Conservation (phyloP, 202 grass and related monocot species). For the Cymbopogon flexuosus region DNA sequence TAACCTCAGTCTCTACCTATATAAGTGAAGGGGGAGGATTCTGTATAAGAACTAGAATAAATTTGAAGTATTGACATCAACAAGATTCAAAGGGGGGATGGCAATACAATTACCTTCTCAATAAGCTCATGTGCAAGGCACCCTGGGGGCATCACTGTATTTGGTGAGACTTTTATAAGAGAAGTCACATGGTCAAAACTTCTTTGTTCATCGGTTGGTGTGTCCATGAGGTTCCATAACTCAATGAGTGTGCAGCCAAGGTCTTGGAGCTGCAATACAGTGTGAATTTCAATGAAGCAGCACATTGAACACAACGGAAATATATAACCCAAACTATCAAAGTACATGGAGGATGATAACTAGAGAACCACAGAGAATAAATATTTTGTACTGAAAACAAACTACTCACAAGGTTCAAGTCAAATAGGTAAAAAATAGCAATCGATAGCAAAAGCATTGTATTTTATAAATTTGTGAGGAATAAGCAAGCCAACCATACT, state of each 20-base stretch:
- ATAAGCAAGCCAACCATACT: not conserved
- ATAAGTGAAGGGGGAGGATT: slow-evolving; percentile 17
- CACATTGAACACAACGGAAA: not conserved
- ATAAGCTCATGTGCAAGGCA: slow-evolving; percentile 60
- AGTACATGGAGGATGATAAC: not conserved
- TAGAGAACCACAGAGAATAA: not conserved
- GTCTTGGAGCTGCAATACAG: slow-evolving; percentile 63
- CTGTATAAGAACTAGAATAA: slow-evolving; percentile 7
- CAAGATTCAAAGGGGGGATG: not conserved
- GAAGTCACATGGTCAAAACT: slow-evolving; percentile 64
- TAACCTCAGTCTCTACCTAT: slow-evolving; percentile 72
- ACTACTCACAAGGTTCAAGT: not conserved
- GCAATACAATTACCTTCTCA: slow-evolving; percentile 46
- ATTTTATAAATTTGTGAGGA: not conserved
- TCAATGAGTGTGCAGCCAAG: slow-evolving; percentile 72
- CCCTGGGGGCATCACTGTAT: slow-evolving; percentile 45
- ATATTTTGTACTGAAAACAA: not conserved
- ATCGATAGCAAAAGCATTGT: not conserved
- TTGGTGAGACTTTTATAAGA: slow-evolving; percentile 63
- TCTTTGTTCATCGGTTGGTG: slow-evolving; percentile 52
- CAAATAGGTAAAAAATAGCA: not conserved
- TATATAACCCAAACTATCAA: not conserved
- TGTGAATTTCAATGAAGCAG: not conserved
- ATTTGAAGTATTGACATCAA: slow-evolving; percentile 14
- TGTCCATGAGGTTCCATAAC: slow-evolving; percentile 90